Conservation (phyloP, 139 green algal species). For the Diplosphaera chodatii region DNA sequence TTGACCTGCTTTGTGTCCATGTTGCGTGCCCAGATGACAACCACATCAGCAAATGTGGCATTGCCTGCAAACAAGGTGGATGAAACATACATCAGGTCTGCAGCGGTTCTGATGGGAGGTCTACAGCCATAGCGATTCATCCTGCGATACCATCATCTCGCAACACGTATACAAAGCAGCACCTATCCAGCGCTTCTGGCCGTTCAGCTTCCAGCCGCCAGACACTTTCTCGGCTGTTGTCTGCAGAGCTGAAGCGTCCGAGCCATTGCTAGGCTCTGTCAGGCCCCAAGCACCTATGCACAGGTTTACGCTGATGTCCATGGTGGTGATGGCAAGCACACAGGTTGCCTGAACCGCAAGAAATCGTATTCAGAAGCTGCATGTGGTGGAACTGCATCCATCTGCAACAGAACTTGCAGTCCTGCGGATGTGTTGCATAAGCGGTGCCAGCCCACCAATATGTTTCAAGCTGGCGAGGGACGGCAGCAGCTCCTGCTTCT, state of each 20-base stretch:
- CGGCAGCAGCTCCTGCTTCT: conserved; percentile 81
- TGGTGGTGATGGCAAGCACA: no score
- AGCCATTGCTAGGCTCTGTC: conserved; percentile 85
- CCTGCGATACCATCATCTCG: no score
- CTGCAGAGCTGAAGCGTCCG: conserved; percentile 70
- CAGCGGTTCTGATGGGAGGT: no score
- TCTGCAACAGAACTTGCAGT: no score
- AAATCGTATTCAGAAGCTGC: no score
- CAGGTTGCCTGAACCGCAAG: no score
- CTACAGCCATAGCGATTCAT: no score
- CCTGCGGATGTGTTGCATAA: no score
- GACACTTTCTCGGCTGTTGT: conserved; percentile 67
- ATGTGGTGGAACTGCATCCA: no score
- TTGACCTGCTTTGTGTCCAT: conserved; percentile 65
- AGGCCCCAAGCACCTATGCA: conserved; percentile 78
- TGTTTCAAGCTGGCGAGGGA: conserved; percentile 49
- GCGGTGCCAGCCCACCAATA: conserved; percentile 3
- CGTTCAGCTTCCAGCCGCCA: conserved; percentile 83
- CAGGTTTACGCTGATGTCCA: no score
- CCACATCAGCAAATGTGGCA: conserved; percentile 82
- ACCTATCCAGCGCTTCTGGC: conserved; percentile 91
- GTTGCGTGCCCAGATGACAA: conserved; percentile 79
- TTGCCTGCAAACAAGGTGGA: conserved; percentile 67
- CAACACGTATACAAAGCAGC: no score
- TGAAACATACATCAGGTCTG: no score